Evolutionary conservation across 768 basidiomycete species (phyloP).

Genomic region (Symmetrospora coprosmae): DNA sequence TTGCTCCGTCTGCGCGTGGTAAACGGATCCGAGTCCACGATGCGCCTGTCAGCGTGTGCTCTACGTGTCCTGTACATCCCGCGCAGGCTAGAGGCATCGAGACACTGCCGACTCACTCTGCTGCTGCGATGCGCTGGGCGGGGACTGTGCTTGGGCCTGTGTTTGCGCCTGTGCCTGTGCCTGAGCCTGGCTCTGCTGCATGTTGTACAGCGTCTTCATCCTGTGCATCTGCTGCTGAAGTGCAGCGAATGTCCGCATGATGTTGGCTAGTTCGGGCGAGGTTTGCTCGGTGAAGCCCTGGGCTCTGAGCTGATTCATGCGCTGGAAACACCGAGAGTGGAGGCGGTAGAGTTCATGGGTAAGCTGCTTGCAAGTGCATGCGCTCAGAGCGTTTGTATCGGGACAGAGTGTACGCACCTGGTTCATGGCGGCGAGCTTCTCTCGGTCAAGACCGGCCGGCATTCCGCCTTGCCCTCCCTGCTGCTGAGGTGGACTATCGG

Average conservation of each 20-base stretch:
- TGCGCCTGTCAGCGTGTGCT: neutral
- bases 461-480: neutral
- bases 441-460: neutral
- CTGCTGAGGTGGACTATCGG: too few relatives aligned
- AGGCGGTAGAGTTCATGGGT: neutral
- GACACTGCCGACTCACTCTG: neutral
- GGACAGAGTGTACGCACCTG: neutral
- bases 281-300: slow-evolving; percentile 44
- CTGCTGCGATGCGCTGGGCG: neutral
- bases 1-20: too few relatives aligned
- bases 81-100: neutral
- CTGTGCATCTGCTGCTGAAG: slow-evolving; percentile 33
- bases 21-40: too few relatives aligned
- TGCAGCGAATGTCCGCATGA: slow-evolving; percentile 39
- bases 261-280: slow-evolving; percentile 41
- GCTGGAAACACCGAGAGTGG: slow-evolving; percentile 47
- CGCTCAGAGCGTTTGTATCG: neutral
- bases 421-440: neutral
- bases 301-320: slow-evolving; percentile 41
- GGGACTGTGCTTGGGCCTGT: neutral
- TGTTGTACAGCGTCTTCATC: slow-evolving; percentile 6
- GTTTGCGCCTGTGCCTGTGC: slow-evolving; percentile 11
- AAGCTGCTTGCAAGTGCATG: neutral
- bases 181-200: neutral
- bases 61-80: neutral